phyloP scores from a whole-genome alignment of 225 moss, liverwort and hornwort species.

The Thuidium tamariscinum region DNA sequence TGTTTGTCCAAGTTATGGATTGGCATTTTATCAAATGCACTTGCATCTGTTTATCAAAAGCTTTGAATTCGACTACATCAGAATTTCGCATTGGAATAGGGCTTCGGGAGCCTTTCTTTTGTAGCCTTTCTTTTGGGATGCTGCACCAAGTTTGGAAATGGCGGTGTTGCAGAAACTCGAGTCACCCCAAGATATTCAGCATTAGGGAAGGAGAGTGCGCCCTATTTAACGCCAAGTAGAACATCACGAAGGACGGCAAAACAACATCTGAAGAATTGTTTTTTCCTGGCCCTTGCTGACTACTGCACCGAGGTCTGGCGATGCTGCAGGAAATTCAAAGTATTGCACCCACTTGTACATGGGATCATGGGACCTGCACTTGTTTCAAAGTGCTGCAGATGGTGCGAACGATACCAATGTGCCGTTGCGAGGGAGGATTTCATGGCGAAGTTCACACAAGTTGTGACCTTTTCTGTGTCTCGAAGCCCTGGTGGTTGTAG shows the following conservation, averaged over 20 bases:
- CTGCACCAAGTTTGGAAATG: background rate
- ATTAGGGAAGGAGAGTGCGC: background rate
- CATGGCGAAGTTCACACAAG: conserved; percentile 5
- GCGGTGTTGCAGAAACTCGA: background rate
- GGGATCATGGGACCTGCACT: background rate
- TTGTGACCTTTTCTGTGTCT: conserved; percentile 1
- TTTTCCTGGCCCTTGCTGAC: background rate
- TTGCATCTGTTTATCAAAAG: background rate
- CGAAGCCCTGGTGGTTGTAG: conserved; percentile 4
- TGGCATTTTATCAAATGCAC: background rate
- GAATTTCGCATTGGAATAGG: background rate
- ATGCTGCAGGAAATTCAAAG: background rate
- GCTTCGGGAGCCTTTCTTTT: background rate
- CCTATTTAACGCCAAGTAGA: background rate
- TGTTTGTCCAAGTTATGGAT: background rate
- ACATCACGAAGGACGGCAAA: background rate
- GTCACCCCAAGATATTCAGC: background rate
- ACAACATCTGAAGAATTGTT: background rate
- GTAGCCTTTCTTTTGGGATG: background rate
- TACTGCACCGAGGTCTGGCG: background rate
- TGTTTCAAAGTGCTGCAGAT: background rate
- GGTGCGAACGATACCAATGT: background rate
- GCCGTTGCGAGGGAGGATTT: background rate
- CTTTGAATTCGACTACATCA: background rate
- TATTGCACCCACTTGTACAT: background rate